A percentile compares a stretch with the other conserved stretches of the same genome.
phyloP scores from a whole-genome alignment of 2,329 filamentous ascomycete genomes.

The Tolypocladium amazonense region DNA sequence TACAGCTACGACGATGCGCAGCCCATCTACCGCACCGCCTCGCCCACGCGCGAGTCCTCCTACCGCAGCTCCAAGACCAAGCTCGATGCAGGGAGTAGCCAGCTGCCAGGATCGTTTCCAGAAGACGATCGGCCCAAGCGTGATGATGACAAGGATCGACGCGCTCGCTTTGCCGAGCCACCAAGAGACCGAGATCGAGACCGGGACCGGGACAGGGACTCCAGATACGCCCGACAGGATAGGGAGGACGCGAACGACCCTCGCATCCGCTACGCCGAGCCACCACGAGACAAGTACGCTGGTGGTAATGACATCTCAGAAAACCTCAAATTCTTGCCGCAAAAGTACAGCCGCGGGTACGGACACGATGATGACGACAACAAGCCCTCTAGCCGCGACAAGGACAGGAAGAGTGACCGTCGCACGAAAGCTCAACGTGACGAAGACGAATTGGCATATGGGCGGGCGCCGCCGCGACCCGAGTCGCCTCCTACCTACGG shows the following conservation, averaged over 20 bases:
- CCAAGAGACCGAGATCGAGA: slow-evolving; percentile 3
- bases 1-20: slow-evolving; percentile 29
- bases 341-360: slow-evolving; percentile 34
- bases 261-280: slow-evolving; percentile 7
- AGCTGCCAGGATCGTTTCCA: slow-evolving; percentile 22
- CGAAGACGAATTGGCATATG: slow-evolving; percentile 42
- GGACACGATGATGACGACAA: slow-evolving; percentile 10
- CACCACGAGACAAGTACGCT: slow-evolving; percentile 9
- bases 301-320: slow-evolving; percentile 15
- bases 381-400: slow-evolving; percentile 5
- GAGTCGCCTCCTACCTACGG: slow-evolving; percentile 15
- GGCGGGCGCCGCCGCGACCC: slow-evolving; percentile 17
- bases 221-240: slow-evolving; percentile 6
- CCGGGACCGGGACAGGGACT: slow-evolving; percentile 7
- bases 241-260: slow-evolving; percentile 9
- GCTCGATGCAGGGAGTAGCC: slow-evolving; percentile 10
- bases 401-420: slow-evolving; percentile 15
- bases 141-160: slow-evolving; percentile 9
- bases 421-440: slow-evolving; percentile 12
- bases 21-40: slow-evolving; percentile 21
- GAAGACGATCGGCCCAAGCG: slow-evolving; percentile 14
- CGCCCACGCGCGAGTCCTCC: slow-evolving; percentile 22
- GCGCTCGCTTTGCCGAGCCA: slow-evolving; percentile 12
- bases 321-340: slow-evolving; percentile 33
- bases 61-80: slow-evolving; percentile 25